Conservation (phyloP, 345 rosid genomes). For the Rhizophora mangle region DNA sequence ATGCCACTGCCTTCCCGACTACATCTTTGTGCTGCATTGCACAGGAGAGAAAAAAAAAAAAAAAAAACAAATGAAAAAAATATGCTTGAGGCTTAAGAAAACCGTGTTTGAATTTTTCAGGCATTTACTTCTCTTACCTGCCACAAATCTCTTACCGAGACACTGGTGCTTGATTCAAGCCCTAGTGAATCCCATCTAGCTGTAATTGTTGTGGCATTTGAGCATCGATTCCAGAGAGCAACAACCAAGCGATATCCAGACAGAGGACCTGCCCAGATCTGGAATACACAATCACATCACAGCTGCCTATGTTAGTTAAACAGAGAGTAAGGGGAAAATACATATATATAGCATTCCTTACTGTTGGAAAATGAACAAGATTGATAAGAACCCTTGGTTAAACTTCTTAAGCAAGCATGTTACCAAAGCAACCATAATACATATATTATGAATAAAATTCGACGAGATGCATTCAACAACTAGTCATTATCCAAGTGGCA, state of each 20-base stretch:
- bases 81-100: neutral
- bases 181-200: slow-evolving; percentile 72
- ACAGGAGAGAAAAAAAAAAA: neutral
- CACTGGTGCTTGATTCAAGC: slow-evolving; percentile 61
- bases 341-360: too few species aligned
- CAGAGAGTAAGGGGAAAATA: too few species aligned
- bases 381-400: too few species aligned
- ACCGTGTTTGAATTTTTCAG: too few species aligned
- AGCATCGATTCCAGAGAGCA: slow-evolving; percentile 89
- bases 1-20: slow-evolving; percentile 43
- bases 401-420: too few species aligned
- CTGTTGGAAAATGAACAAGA: too few species aligned
- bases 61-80: too few species aligned
- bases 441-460: neutral
- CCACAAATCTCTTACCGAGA: slow-evolving; percentile 83
- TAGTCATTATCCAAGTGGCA: neutral
- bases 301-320: too few species aligned
- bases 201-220: slow-evolving; percentile 54
- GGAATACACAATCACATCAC: neutral
- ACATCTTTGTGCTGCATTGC: slow-evolving; percentile 54
- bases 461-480: neutral
- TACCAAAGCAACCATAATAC: too few species aligned
- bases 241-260: slow-evolving; percentile 65
- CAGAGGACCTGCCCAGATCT: slow-evolving; percentile 99
- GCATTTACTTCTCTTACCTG: slow-evolving; percentile 42